A percentile compares a stretch with the other conserved stretches of the same genome.
Conservation (phyloP, 2,329 filamentous ascomycete genomes). For the Trichoderma sp. region DNA sequence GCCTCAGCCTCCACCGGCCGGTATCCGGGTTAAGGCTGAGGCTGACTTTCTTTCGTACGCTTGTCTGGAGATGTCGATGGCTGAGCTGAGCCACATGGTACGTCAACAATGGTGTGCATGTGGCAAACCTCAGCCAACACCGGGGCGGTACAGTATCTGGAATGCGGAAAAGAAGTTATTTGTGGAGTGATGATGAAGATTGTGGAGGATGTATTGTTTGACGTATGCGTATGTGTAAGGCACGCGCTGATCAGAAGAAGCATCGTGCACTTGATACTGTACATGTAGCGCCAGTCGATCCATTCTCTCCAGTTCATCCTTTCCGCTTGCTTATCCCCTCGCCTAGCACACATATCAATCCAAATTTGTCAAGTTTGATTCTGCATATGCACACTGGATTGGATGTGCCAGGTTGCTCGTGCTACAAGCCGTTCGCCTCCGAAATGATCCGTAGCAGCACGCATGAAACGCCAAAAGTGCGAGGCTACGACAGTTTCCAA, state of each 20-base stretch:
- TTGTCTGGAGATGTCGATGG: not conserved
- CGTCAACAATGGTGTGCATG: not conserved
- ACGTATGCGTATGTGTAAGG: not conserved
- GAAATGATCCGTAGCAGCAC: not conserved
- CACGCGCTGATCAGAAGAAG: not conserved
- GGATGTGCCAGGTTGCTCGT: not conserved
- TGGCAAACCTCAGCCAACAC: not conserved
- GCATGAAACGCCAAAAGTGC: not conserved
- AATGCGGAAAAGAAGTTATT: not conserved
- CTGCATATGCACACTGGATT: not conserved
- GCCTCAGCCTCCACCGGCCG: not conserved
- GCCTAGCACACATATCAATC: not conserved
- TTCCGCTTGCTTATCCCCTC: not conserved
- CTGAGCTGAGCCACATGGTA: not conserved
- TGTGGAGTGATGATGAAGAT: not conserved
- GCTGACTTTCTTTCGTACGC: not conserved
- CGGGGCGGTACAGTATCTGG: not conserved
- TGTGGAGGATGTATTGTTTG: not conserved
- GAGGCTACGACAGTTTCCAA: not conserved
- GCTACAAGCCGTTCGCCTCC: not conserved
- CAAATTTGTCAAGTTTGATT: not conserved
- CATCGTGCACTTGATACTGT: not conserved
- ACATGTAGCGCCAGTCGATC: not conserved
- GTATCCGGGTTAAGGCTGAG: not conserved
- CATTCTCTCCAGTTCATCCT: not conserved